A percentile compares a stretch with the other conserved stretches of the same genome.
These are phyloP conservation scores for Umbelopsis ramanniana DNA, from an alignment of 192 early-diverging fungal genomes.

Conservation along the genomic window DNA sequence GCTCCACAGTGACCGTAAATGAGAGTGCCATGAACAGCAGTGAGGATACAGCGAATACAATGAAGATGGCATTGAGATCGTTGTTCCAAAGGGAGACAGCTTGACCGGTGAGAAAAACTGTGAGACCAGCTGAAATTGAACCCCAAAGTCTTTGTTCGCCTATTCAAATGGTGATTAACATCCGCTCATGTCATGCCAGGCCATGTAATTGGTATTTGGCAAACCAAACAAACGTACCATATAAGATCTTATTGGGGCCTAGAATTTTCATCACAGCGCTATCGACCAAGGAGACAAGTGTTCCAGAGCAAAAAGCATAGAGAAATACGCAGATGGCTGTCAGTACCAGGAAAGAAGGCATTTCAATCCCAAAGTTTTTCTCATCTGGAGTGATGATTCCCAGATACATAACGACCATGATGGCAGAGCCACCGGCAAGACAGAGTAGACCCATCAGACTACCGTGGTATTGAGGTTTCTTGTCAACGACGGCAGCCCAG, in stretches of 20 bases:
- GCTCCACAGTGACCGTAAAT: not conserved
- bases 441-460: conserved; percentile 29
- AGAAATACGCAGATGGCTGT: conserved; percentile 18
- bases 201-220: not conserved
- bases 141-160: conserved; percentile 42
- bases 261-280: conserved; percentile 46
- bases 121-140: conserved; percentile 34
- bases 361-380: not conserved
- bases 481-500: conserved; percentile 41
- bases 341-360: conserved; percentile 25
- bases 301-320: conserved; percentile 44
- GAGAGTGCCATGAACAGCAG: not conserved
- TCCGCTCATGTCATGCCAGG: too few species aligned
- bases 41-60: not conserved
- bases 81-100: conserved; percentile 17
- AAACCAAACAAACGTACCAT: conserved; percentile 31
- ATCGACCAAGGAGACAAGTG: conserved; percentile 39
- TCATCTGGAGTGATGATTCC: conserved; percentile 9
- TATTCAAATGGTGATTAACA: not conserved
- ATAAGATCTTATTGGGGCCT: conserved; percentile 43
- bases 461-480: conserved; percentile 34
- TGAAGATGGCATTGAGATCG: conserved; percentile 5
- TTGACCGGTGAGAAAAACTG: conserved; percentile 26
- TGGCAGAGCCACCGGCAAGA: conserved; percentile 26
- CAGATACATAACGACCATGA: conserved; percentile 37